Evolutionary conservation across 75 land plant species (phyloP).

Genomic region (Larix kaempferi): DNA sequence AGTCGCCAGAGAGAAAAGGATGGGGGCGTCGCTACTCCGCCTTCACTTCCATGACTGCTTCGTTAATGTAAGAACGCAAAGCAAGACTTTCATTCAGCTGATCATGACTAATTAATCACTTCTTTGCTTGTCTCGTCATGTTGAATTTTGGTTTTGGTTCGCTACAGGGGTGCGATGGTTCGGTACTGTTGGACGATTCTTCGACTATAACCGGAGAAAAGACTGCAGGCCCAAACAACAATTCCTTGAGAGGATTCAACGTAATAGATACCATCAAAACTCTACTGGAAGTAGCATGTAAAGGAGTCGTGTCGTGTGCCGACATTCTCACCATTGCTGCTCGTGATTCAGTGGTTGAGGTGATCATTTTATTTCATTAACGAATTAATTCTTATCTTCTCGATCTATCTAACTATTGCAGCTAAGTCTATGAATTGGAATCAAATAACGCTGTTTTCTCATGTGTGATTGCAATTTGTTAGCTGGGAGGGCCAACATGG

Average conservation of each 20-base stretch:
- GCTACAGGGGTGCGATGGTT: slow-evolving; percentile 66
- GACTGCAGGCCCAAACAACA: slow-evolving; percentile 38
- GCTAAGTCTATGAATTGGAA: too few species aligned
- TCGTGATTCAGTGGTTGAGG: slow-evolving; percentile 29
- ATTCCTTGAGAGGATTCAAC: slow-evolving; percentile 40
- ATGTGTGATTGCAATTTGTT: background rate
- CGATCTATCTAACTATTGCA: too few species aligned
- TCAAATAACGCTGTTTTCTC: too few species aligned
- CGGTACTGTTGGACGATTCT: slow-evolving; percentile 51
- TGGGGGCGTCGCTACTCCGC: slow-evolving; percentile 18
- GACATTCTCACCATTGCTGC: slow-evolving; percentile 49
- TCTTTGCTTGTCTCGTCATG: too few species aligned
- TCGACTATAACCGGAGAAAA: slow-evolving; percentile 33
- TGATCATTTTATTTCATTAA: slow-evolving; percentile 5
- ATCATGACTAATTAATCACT: too few species aligned
- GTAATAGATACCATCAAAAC: slow-evolving; percentile 39
- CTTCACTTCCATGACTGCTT: slow-evolving; percentile 24
- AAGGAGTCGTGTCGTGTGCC: slow-evolving; percentile 43
- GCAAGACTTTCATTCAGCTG: too few species aligned
- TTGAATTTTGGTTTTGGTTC: background rate
- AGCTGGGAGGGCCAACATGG: slow-evolving; percentile 45
- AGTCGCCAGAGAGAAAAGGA: background rate
- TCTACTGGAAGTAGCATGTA: slow-evolving; percentile 19
- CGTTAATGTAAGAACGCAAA: slow-evolving; percentile 5
- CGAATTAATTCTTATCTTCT: too few species aligned